phyloP scores from a whole-genome alignment of 2,329 filamentous ascomycete species.

The Fusarium fracticaudum region DNA sequence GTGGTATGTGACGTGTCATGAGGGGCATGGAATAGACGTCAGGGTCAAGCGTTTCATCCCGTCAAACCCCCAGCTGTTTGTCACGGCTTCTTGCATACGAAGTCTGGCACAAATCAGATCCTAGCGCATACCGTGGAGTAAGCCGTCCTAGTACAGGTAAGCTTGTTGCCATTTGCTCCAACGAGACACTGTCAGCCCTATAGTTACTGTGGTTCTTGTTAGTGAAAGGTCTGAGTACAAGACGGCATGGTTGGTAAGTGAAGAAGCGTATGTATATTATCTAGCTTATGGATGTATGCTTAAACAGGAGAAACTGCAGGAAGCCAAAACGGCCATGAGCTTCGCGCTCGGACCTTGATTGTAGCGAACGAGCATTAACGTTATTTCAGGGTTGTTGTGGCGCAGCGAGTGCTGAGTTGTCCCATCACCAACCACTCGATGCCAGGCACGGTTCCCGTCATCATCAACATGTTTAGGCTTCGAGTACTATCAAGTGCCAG shows the following conservation, averaged over 20 bases:
- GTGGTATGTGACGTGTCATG: slow-evolving; percentile 44
- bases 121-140: slow-evolving; percentile 16
- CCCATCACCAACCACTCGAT: slow-evolving; percentile 17
- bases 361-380: neutral
- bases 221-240: slow-evolving; percentile 11
- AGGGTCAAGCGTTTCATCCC: slow-evolving; percentile 43
- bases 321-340: neutral
- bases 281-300: neutral
- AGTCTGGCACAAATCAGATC: slow-evolving; percentile 33
- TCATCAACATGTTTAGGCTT: neutral
- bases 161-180: slow-evolving; percentile 18
- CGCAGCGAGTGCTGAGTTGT: slow-evolving; percentile 35
- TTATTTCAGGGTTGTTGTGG: slow-evolving; percentile 14
- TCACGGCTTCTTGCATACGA: slow-evolving; percentile 32
- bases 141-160: neutral
- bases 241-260: neutral
- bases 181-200: slow-evolving; percentile 24
- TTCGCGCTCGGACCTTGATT: neutral
- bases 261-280: neutral
- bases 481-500: slow-evolving; percentile 15
- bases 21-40: slow-evolving; percentile 36
- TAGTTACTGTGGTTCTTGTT: neutral
- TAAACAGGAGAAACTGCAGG: neutral
- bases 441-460: neutral
- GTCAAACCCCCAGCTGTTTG: slow-evolving; percentile 36